Evolutionary conservation across 106 monocot species (phyloP), one percentile per base, ranked within the genome.

Genomic region (Allium sativum): DNA sequence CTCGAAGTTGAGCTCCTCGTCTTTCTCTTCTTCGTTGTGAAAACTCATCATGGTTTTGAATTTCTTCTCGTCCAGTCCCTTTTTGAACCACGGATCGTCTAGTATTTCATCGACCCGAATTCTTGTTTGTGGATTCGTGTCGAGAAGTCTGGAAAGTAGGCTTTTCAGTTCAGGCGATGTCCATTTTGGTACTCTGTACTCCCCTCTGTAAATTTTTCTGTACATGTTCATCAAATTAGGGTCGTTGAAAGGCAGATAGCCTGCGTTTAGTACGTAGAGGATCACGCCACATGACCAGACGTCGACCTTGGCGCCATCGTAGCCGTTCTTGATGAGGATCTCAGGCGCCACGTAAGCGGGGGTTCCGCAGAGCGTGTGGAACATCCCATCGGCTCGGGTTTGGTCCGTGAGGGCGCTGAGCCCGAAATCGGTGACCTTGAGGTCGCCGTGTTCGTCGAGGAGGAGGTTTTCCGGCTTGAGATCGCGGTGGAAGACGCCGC

Each of bases 401-500:
- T 42, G 59, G 22, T 59, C 59, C 16, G 10, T 6, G 7, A 64
- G 4, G 9, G 64, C 64, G 0, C 52, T 43, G 54, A 74, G 74
- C 21, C 85, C 85, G 66, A 81, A 85, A 57, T 85, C 85, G 7
- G 85, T 78, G 44, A 85, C 81, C 69, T 81, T 81, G 52, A 85
- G 58, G 54, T 85, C 75, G 40, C 78, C 78, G 67, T 47, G 54
- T 11, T 82, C 90, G 72, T 82, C 79, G 45, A 90, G 72, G 43
- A 92, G 76, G 52, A 92, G 78, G 70, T 93, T 93, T 74, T 93
- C 93, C 41, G 85, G 93, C 66, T 93, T 89, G 68, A 93, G 93
- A 45, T 93, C 93, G 14, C 93, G 82, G 57, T 93, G 93, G 76
- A 78, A 89, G 44, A 93, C 89, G 55, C 89, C 93, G 54, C 85